Evolutionary conservation across 352 stramenopile genomes (phyloP).

Genomic region (Phytopythium montanum): DNA sequence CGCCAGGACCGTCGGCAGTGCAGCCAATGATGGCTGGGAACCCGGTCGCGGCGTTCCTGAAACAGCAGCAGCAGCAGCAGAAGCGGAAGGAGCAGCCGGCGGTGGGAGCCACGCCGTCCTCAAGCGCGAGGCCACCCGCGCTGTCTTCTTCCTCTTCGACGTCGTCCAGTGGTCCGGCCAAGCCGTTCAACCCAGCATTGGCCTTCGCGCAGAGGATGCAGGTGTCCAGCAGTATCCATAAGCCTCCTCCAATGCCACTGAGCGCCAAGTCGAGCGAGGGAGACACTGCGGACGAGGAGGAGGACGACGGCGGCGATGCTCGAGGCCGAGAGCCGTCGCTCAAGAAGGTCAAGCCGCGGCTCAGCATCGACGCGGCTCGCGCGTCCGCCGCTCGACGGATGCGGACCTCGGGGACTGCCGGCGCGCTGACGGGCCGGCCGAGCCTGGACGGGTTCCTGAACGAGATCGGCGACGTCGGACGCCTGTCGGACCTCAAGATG

Average conservation of each 20-base stretch:
- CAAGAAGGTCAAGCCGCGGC: constrained; percentile 71
- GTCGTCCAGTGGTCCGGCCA: constrained; percentile 8
- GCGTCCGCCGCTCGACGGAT: constrained; percentile 63
- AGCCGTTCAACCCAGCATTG: constrained; percentile 43
- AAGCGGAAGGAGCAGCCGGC: constrained; percentile 13
- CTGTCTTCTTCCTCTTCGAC: neutral
- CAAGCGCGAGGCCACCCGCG: neutral
- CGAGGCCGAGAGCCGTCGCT: constrained; percentile 46
- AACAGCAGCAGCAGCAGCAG: constrained; percentile 48
- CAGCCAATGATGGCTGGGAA: constrained; percentile 20
- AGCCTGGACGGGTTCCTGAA: constrained; percentile 79
- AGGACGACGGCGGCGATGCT: constrained; percentile 28
- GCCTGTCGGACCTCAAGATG: constrained; percentile 85
- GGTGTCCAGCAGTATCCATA: constrained; percentile 20
- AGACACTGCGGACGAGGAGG: constrained; percentile 32
- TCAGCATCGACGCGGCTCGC: constrained; percentile 74
- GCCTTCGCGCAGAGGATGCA: constrained; percentile 59
- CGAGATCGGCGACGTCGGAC: constrained; percentile 72
- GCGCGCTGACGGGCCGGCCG: constrained; percentile 45
- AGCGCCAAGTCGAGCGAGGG: constrained; percentile 37
- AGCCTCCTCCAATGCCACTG: constrained; percentile 23
- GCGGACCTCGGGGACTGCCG: constrained; percentile 53
- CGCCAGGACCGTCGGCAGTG: constrained; percentile 8
- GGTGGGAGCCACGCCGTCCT: constrained; percentile 2
- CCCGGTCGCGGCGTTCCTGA: constrained; percentile 49